Conservation (phyloP, 2,329 filamentous ascomycete species). For the Calonectria leucothoes region DNA sequence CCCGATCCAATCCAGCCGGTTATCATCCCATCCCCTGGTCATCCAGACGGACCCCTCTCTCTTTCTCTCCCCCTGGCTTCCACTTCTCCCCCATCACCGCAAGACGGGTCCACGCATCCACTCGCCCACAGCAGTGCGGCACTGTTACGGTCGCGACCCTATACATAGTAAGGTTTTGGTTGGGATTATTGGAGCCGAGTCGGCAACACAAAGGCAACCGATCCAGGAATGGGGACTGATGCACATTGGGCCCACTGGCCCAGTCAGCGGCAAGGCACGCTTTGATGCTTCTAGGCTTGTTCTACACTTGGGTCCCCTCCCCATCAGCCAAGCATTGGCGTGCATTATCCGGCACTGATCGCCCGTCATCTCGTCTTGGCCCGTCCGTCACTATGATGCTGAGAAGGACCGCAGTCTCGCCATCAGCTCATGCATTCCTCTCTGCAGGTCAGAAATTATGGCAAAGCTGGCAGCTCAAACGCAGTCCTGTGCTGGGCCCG, state of each 20-base stretch:
- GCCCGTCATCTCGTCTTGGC: not conserved
- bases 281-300: conserved; percentile 19
- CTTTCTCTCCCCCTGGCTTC: not conserved
- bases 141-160: not conserved
- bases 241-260: not conserved
- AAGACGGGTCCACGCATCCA: not conserved
- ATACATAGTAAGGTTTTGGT: conserved; percentile 7
- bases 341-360: not conserved
- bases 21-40: conserved; percentile 1
- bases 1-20: not conserved
- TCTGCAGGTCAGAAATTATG: conserved; percentile 3
- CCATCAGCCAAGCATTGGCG: conserved; percentile 11
- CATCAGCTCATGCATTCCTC: conserved; percentile 2
- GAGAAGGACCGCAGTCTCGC: not conserved
- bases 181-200: not conserved
- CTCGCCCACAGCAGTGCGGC: not conserved
- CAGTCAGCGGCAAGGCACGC: not conserved
- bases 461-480: not conserved
- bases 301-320: not conserved
- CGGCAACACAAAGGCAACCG: not conserved
- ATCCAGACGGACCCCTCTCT: not conserved
- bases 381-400: not conserved
- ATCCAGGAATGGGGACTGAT: conserved; percentile 6
- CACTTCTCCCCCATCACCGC: not conserved
- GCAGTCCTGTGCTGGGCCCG: not conserved